These are phyloP conservation scores for Papiliotrema nemorosa DNA, from an alignment of 1,284 basidiomycete genomes.

Conservation along the genomic window DNA sequence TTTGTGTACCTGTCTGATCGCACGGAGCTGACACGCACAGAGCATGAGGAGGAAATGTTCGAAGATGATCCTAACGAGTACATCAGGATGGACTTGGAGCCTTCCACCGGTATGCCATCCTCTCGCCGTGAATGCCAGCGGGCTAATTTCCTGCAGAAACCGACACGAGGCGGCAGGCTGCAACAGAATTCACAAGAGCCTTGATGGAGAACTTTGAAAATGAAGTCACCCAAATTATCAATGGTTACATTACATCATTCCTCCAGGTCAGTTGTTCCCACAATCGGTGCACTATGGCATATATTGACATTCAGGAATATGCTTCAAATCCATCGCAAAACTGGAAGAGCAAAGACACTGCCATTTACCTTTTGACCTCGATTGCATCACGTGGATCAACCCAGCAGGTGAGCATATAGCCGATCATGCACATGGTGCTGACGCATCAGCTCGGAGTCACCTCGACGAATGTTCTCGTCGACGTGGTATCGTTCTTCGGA, in stretches of 20 bases:
- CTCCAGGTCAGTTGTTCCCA: constrained; percentile 57
- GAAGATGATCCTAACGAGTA: constrained; percentile 97
- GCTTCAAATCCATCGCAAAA: constrained; percentile 60
- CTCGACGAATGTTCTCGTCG: constrained; percentile 83
- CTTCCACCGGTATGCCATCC: constrained; percentile 39
- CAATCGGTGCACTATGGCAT: not conserved
- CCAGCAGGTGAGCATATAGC: constrained; percentile 59
- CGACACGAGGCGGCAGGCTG: constrained; percentile 83
- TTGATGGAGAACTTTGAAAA: constrained; percentile 75
- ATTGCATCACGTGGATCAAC: constrained; percentile 87
- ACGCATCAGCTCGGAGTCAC: constrained; percentile 81
- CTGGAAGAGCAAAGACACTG: constrained; percentile 94
- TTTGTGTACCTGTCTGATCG: not conserved
- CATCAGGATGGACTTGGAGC: constrained; percentile 76
- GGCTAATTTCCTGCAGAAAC: constrained; percentile 43
- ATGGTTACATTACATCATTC: constrained; percentile 74
- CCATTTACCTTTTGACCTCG: constrained; percentile 89
- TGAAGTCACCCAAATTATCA: constrained; percentile 80
- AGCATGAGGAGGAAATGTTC: constrained; percentile 91
- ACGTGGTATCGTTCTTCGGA: constrained; percentile 94
- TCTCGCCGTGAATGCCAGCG: too few species aligned
- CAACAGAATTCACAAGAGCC: constrained; percentile 86
- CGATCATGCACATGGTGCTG: constrained; percentile 1
- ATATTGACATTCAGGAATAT: constrained; percentile 50
- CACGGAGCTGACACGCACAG: constrained; percentile 33